A percentile compares a stretch with the other conserved stretches of the same genome.
Conservation (phyloP, 306 rosid genomes). For the Glycine latifolia region DNA sequence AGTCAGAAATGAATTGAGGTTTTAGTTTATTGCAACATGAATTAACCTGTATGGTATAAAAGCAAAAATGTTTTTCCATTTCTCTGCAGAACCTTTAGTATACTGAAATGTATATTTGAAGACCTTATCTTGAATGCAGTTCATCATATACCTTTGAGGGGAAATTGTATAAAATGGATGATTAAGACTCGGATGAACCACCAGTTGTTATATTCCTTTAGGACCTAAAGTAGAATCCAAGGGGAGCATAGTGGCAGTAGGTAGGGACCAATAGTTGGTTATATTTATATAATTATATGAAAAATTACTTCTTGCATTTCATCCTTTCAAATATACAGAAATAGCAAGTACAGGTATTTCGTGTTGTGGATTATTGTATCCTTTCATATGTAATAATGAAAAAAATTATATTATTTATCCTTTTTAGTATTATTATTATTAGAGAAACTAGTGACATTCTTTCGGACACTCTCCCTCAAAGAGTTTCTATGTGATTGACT, state of each 20-base stretch:
- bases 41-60: slow-evolving; percentile 51
- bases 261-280: slow-evolving; percentile 68
- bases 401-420: background rate
- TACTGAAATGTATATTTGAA: slow-evolving; percentile 57
- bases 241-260: slow-evolving; percentile 56
- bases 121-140: slow-evolving; percentile 48
- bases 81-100: slow-evolving; percentile 51
- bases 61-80: slow-evolving; percentile 36
- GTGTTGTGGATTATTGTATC: slow-evolving; percentile 62
- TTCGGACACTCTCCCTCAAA: too few relatives aligned
- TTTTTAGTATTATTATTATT: background rate
- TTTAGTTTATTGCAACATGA: slow-evolving; percentile 45
- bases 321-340: slow-evolving; percentile 61
- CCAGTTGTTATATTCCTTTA: slow-evolving; percentile 47
- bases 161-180: slow-evolving; percentile 49
- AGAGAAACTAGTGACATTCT: too few relatives aligned
- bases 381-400: slow-evolving; percentile 68
- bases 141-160: slow-evolving; percentile 41
- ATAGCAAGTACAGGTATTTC: slow-evolving; percentile 62
- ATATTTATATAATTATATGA: slow-evolving; percentile 47
- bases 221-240: slow-evolving; percentile 51
- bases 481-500: too few relatives aligned
- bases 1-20: slow-evolving; percentile 68
- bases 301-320: slow-evolving; percentile 64
- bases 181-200: slow-evolving; percentile 44